Evolutionary conservation across 768 basidiomycete genomes (phyloP), one percentile per base, ranked within the genome.

Genomic region (Steccherinum ochraceum): DNA sequence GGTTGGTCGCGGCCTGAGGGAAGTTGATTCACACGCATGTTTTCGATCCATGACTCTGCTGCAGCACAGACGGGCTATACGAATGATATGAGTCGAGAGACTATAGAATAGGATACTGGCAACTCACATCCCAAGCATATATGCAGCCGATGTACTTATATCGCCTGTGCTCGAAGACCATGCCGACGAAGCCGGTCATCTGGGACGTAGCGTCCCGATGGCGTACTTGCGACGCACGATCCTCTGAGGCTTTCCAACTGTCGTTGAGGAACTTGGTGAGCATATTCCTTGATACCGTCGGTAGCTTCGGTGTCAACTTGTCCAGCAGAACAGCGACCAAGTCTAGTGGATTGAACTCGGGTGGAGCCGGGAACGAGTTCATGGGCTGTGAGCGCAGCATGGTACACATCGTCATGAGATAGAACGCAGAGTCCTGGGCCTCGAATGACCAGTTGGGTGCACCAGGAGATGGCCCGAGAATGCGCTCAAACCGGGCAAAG

Each of bases 1-100:
- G 79, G 77, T 50, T 81, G 79, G 41, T 72, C 53, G 20, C 69
- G 61, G 18, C 78, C 76, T 19, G 65, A 56, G 23, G 60, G 40
- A 13, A 80, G 64, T 10, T 56, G 52, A 52, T 73, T 66, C 1
- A 79, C 67, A 20, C 60, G 57, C 76, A 77, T 78, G 24, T 66
- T 59, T 13, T 40, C 46, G 11, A 75, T 75, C 77, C 76, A 79
- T 21, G 57, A 64, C 43, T 73, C 71, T 7, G 65, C 57, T 12
- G 71, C 70, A 51, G 58, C 64, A 55, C 78, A 80, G 7, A 43
- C 50, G 2, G 60, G 54, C 70, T 64, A 46, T 12, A 20, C 41
- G 44, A 51, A 16, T 30, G 66, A 64, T 42, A 46, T 11, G 19
- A 19, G 21, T 10, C 11, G 19, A 56, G 52, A 44, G 55, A 13